Conservation (phyloP, 257 asterid genomes). For the Nicotiana attenuata region DNA sequence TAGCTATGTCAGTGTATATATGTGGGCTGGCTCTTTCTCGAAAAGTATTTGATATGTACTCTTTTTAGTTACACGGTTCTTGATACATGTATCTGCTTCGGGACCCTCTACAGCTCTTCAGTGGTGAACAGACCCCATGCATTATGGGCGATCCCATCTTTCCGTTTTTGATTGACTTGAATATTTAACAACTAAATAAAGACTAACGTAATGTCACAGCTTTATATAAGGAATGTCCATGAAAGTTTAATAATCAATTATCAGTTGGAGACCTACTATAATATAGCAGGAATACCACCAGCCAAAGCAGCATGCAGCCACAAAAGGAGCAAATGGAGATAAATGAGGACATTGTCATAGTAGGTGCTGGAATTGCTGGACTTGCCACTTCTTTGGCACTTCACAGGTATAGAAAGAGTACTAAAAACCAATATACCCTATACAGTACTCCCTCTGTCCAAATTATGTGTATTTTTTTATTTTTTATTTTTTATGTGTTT, state of each 20-base stretch:
- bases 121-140: not conserved
- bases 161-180: not conserved
- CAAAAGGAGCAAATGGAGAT: slow-evolving; percentile 5
- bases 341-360: slow-evolving; percentile 30
- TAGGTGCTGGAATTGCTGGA: slow-evolving; percentile 45
- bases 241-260: not conserved
- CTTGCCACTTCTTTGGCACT: slow-evolving; percentile 36
- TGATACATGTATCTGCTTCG: not conserved
- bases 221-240: not conserved
- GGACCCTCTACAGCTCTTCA: not conserved
- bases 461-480: too few species aligned
- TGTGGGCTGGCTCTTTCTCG: too few species aligned
- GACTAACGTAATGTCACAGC: not conserved
- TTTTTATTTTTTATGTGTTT: too few species aligned
- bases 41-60: not conserved
- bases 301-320: not conserved
- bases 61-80: not conserved
- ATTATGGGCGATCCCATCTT: not conserved
- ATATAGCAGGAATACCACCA: not conserved
- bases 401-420: slow-evolving; percentile 24
- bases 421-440: too few species aligned
- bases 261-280: not conserved
- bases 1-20: too few species aligned
- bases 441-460: too few species aligned
- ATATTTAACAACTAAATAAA: not conserved